Conservation (phyloP, 768 basidiomycete species). For the Glaciozyma martinii region DNA sequence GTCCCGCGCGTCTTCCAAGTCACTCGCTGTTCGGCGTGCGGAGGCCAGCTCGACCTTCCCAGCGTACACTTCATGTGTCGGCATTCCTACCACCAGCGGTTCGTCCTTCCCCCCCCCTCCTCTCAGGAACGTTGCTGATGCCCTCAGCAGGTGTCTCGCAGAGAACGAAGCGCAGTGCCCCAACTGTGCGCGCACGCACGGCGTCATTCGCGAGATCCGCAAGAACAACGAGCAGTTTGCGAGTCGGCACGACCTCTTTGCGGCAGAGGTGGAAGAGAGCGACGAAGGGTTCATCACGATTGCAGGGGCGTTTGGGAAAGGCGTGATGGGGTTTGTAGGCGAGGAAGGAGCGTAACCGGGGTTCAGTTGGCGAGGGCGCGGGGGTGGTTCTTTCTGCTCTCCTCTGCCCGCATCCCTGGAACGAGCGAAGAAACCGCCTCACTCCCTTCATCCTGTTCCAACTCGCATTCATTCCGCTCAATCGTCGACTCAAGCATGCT, state of each 20-base stretch:
- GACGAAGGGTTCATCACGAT: conserved; percentile 41
- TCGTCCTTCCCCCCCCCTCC: background rate
- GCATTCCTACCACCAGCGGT: conserved; percentile 95
- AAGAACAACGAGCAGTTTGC: conserved; percentile 74
- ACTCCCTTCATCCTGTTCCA: too few species aligned
- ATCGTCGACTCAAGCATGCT: too few species aligned
- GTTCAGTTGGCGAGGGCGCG: background rate
- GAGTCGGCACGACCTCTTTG: conserved; percentile 41
- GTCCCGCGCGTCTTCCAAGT: conserved; percentile 86
- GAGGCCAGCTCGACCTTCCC: conserved; percentile 82
- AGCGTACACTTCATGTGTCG: conserved; percentile 96
- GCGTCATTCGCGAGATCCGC: conserved; percentile 79
- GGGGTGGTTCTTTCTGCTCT: background rate
- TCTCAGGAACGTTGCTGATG: background rate
- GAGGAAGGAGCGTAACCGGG: background rate
- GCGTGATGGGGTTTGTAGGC: conserved; percentile 24
- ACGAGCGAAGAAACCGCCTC: too few species aligned
- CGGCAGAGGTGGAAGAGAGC: conserved; percentile 40
- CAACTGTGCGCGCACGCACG: conserved; percentile 73
- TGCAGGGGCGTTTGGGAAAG: conserved; percentile 40
- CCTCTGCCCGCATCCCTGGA: too few species aligned
- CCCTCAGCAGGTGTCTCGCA: conserved; percentile 59
- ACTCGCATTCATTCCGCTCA: too few species aligned
- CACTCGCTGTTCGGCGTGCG: conserved; percentile 81
- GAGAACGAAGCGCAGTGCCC: conserved; percentile 88